These are phyloP conservation scores for Myriosclerotinia duriaeana DNA, from an alignment of 2,329 filamentous ascomycete genomes.

Conservation along the genomic window DNA sequence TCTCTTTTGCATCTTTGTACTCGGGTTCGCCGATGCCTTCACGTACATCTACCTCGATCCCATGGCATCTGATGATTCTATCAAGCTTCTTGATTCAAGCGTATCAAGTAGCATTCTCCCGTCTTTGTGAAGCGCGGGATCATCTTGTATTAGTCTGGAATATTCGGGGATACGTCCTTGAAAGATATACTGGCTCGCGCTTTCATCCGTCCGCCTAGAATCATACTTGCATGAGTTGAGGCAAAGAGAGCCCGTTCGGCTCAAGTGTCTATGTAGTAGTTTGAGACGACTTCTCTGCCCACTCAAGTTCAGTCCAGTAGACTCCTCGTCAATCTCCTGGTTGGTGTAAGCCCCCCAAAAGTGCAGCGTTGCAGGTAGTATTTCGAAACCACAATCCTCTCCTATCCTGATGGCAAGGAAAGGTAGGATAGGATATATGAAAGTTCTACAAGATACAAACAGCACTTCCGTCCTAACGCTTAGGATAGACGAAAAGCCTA, in stretches of 20 bases:
- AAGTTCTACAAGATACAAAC: too few relatives aligned
- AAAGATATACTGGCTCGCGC: neutral
- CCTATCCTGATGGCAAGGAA: too few relatives aligned
- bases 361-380: neutral
- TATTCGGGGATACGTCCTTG: neutral
- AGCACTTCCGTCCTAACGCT: too few relatives aligned
- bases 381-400: too few relatives aligned
- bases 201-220: neutral
- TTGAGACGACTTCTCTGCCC: neutral
- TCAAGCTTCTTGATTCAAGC: neutral
- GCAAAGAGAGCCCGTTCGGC: neutral
- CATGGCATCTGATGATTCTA: conserved; percentile 2
- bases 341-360: neutral
- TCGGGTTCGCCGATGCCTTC: conserved; percentile 10
- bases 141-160: neutral
- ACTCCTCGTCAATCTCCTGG: neutral
- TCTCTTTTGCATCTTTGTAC: neutral
- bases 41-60: conserved; percentile 6
- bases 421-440: too few relatives aligned
- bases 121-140: neutral
- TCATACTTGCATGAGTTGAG: neutral
- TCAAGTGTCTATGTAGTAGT: neutral
- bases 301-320: neutral
- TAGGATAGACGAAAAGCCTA: too few relatives aligned
- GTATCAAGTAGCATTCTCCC: neutral